phyloP scores from a whole-genome alignment of 2,329 filamentous ascomycete species.

The Botrytis porri region DNA sequence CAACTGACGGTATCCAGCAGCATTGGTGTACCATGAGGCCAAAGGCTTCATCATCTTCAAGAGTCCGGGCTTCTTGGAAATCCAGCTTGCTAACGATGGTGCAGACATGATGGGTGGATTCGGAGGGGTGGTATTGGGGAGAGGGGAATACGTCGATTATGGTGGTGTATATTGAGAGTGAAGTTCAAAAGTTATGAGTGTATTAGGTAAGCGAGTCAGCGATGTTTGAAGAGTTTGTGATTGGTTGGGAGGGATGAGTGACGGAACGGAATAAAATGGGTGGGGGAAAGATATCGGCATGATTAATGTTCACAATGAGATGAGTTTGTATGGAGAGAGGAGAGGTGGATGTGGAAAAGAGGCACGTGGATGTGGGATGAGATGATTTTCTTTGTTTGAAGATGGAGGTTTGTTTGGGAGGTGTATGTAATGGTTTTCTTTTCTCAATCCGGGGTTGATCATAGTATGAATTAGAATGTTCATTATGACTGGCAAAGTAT shows the following conservation, averaged over 20 bases:
- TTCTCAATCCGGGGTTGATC: neutral
- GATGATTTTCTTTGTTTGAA: constrained; percentile 5
- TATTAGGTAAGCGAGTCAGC: constrained; percentile 17
- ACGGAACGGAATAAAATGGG: constrained; percentile 10
- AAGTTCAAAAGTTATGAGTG: constrained; percentile 17
- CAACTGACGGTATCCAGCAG: constrained; percentile 88
- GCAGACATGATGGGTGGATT: constrained; percentile 36
- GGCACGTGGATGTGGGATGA: constrained; percentile 2
- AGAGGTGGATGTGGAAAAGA: neutral
- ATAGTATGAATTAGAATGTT: neutral
- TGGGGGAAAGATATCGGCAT: neutral
- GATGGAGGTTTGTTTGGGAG: neutral
- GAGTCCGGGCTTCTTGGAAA: constrained; percentile 85
- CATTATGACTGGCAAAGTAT: neutral
- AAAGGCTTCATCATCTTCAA: constrained; percentile 74
- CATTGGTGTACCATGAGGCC: constrained; percentile 83
- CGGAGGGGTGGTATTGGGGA: neutral
- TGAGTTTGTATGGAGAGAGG: neutral
- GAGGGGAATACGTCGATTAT: neutral
- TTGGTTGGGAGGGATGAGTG: neutral
- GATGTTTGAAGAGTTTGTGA: neutral
- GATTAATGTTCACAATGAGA: neutral
- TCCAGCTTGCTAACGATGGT: constrained; percentile 66
- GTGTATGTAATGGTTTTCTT: neutral
- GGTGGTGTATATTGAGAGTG: constrained; percentile 21